These are phyloP conservation scores for Millerago galiae DNA, from an alignment of 805 yeast species.

Conservation along the genomic window DNA sequence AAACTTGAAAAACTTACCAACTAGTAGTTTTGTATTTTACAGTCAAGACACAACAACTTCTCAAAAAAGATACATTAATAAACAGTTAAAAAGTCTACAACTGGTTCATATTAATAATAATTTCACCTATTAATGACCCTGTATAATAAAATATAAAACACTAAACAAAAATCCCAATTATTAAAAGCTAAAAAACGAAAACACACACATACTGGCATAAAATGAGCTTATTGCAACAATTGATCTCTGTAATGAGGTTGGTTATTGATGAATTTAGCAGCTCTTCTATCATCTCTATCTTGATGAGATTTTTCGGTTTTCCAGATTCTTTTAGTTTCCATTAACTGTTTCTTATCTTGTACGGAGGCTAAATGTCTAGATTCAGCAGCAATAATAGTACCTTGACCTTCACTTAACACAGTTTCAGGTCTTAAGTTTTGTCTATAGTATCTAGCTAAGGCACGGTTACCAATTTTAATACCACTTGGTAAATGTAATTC, in stretches of 20 bases:
- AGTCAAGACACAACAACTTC: too few species aligned
- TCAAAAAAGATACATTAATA: too few species aligned
- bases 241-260: slow-evolving; percentile 88
- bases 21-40: too few species aligned
- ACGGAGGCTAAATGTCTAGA: slow-evolving; percentile 43
- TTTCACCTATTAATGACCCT: too few species aligned
- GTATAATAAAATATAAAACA: too few species aligned
- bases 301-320: slow-evolving; percentile 46
- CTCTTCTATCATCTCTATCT: slow-evolving; percentile 45
- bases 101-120: too few species aligned
- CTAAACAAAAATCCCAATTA: too few species aligned
- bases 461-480: slow-evolving; percentile 77
- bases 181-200: neutral
- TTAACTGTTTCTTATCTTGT: slow-evolving; percentile 37
- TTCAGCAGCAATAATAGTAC: slow-evolving; percentile 83
- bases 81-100: too few species aligned
- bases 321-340: slow-evolving; percentile 65
- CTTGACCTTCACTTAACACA: slow-evolving; percentile 66
- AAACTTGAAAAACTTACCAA: too few species aligned
- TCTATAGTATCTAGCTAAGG: slow-evolving; percentile 71
- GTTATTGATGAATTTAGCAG: slow-evolving; percentile 74
- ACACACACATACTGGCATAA: neutral
- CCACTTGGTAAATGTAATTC: slow-evolving; percentile 83
- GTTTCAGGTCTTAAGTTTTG: slow-evolving; percentile 62
- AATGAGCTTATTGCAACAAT: slow-evolving; percentile 39